Evolutionary conservation across 192 early-diverging fungal species (phyloP), one percentile per base, ranked within the genome.

Genomic region (Coemansia sp.): DNA sequence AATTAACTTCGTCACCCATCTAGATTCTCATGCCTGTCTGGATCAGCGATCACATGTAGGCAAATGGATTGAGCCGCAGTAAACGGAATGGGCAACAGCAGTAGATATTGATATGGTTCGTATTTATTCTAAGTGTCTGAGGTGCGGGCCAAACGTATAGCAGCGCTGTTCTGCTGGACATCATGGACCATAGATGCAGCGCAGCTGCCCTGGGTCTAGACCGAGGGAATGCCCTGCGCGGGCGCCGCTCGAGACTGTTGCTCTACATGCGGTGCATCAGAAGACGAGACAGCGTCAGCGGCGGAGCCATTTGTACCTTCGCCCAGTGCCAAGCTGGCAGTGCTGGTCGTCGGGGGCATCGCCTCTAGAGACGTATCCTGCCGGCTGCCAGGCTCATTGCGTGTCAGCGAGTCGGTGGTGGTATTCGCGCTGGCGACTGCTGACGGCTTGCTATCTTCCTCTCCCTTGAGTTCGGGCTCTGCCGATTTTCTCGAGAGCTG

Each of bases 401-500:
- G 51, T 25, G 51, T 54, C 51, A 25, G 27, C 29, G 29, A 1
- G 29, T 43, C 62, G 0, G 61, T n/a, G 11, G 61, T 0, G 19
- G 19, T 22, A 20, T 58, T 22, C 42, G 59, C 25, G 27, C 22
- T 22, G 39, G 29, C 15, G 11, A 7, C 59, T 25, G 24, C 36
- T 25, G 1, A 32, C 56, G 35, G 56, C 32, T 58, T 35, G 32
- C 4, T 35, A 2, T 35, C 32, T 35, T 7, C 41, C 12, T 42
- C 56, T 11, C 56, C 35, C 35, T 19, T 38, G 35, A 8, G 32
- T 8, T 38, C 56, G 17, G 45, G 32, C 15, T 59, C 65, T 17
- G 53, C 39, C 41, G 77, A 53, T 47, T 64, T 75, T 38, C 36
- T 60, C 14, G 38, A 31, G 4, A 60, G 43, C 6, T 73, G 73